phyloP scores from a whole-genome alignment of 78 protist species.

The Dictyostelium intermedium region DNA sequence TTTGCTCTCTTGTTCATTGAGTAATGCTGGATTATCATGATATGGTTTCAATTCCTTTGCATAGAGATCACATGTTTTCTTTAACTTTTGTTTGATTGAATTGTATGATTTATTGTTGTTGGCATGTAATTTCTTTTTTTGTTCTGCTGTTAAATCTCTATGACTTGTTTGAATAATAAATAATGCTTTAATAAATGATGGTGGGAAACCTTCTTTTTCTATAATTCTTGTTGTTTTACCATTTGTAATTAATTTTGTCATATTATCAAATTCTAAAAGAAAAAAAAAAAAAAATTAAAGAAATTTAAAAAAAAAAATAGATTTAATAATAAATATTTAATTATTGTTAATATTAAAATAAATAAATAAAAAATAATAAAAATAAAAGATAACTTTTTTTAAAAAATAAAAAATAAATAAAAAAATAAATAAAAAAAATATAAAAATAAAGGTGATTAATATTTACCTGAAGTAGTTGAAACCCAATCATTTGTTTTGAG shows the following conservation, averaged over 20 bases:
- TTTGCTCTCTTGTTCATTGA: neutral
- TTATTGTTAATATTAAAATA: neutral
- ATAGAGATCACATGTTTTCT: conserved; percentile 62
- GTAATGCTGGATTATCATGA: conserved; percentile 62
- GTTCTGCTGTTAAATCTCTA: conserved; percentile 14
- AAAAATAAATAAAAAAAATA: neutral
- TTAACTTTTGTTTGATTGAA: conserved; percentile 76
- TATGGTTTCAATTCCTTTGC: conserved; percentile 47
- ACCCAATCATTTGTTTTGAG: conserved; percentile 80
- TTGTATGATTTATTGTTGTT: conserved; percentile 52
- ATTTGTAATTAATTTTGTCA: conserved; percentile 36
- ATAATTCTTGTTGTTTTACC: neutral
- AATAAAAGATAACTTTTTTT: too few relatives aligned
- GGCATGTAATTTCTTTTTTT: conserved; percentile 66
- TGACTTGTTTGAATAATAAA: conserved; percentile 20
- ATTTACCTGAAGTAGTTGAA: neutral
- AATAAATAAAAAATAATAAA: too few relatives aligned
- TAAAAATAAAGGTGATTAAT: neutral
- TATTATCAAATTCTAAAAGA: conserved; percentile 75
- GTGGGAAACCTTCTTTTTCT: conserved; percentile 73
- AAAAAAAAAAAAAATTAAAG: too few relatives aligned
- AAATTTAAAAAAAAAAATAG: too few relatives aligned
- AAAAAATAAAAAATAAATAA: neutral
- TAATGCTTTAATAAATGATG: conserved; percentile 49
- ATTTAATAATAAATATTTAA: too few relatives aligned